These are phyloP conservation scores for Yarrowia sp. DNA, from an alignment of 805 yeast genomes.

Conservation along the genomic window DNA sequence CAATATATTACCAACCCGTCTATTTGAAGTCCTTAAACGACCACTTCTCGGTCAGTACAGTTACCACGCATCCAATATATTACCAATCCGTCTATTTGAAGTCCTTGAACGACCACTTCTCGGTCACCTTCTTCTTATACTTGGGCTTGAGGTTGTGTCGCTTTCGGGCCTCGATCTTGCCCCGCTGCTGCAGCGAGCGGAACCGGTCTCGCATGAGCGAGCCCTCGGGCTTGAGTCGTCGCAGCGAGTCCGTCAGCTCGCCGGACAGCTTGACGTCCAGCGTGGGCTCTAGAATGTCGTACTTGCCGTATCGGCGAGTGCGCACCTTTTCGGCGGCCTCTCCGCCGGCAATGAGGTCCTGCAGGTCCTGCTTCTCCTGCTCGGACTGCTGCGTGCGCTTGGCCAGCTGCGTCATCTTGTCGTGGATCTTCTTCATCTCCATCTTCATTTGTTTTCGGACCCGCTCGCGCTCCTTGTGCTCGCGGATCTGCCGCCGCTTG, in stretches of 20 bases:
- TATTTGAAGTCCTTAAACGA: slow-evolving; percentile 73
- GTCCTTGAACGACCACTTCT: slow-evolving; percentile 92
- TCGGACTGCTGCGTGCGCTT: slow-evolving; percentile 38
- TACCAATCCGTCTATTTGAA: slow-evolving; percentile 41
- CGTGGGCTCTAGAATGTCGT: slow-evolving; percentile 48
- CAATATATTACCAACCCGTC: neutral
- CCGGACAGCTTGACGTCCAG: slow-evolving; percentile 80
- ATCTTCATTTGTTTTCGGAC: slow-evolving; percentile 35
- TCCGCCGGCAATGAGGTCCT: slow-evolving; percentile 29
- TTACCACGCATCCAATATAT: too few relatives aligned
- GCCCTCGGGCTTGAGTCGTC: slow-evolving; percentile 88
- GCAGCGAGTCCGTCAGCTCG: slow-evolving; percentile 80
- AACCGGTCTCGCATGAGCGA: slow-evolving; percentile 78
- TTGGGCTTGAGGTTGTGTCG: slow-evolving; percentile 64
- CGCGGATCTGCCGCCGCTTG: slow-evolving; percentile 69
- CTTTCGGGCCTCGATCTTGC: slow-evolving; percentile 81
- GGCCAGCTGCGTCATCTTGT: slow-evolving; percentile 58
- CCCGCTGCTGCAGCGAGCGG: slow-evolving; percentile 76
- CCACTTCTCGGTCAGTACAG: slow-evolving; percentile 97
- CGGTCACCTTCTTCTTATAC: slow-evolving; percentile 73
- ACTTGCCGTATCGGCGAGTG: slow-evolving; percentile 45
- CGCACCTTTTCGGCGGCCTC: slow-evolving; percentile 37
- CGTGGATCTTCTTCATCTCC: slow-evolving; percentile 59
- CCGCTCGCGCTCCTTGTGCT: slow-evolving; percentile 54
- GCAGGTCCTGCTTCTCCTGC: slow-evolving; percentile 30